These are phyloP conservation scores for Hanseniaspora occidentalis DNA, from an alignment of 805 yeast species.

Conservation along the genomic window DNA sequence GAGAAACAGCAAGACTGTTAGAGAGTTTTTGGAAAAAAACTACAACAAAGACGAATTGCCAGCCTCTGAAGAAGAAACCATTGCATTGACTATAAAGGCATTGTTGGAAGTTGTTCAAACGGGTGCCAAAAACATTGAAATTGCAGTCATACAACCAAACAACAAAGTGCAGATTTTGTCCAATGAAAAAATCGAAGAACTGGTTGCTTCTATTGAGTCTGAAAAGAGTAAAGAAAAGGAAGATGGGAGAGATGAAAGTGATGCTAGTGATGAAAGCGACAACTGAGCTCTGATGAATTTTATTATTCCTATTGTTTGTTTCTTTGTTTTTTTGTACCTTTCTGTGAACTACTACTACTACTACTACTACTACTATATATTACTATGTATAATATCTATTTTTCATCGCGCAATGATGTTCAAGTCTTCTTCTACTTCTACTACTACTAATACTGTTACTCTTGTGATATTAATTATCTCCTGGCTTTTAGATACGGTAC, in stretches of 20 bases:
- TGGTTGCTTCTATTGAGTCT: conserved; percentile 73
- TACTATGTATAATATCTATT: no score
- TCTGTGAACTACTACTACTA: no score
- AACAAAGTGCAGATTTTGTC: conserved; percentile 34
- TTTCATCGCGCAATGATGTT: no score
- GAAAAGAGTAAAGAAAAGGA: conserved; percentile 77
- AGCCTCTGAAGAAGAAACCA: conserved; percentile 49
- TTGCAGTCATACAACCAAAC: conserved; percentile 70
- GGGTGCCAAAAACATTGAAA: conserved; percentile 92
- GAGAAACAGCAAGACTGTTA: conserved; percentile 84
- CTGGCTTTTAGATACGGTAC: no score
- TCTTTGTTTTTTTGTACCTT: no score
- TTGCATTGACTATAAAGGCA: conserved; percentile 73
- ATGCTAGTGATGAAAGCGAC: no score
- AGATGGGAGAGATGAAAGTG: conserved; percentile 49
- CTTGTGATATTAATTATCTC: no score
- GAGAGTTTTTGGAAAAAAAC: conserved; percentile 88
- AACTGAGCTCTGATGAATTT: no score
- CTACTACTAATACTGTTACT: no score
- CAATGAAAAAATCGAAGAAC: conserved; percentile 58
- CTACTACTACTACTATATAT: no score
- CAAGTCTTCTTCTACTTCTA: no score
- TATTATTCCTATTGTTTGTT: no score
- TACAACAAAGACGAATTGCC: conserved; percentile 47
- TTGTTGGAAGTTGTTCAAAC: conserved; percentile 94